phyloP scores from a whole-genome alignment of 2,329 filamentous ascomycete species.

The Apiospora aurea region DNA sequence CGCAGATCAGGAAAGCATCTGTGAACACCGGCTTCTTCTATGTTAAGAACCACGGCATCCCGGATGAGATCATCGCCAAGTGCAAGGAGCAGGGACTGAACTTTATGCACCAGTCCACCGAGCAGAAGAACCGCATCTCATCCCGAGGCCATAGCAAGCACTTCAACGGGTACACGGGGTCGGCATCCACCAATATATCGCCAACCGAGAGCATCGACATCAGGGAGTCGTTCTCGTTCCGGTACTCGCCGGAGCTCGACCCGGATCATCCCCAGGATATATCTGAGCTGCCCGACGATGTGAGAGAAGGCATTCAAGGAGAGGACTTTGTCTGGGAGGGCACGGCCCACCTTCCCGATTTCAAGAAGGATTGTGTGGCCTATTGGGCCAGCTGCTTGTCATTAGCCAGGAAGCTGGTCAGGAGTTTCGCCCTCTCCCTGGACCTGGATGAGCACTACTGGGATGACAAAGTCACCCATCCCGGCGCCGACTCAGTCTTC shows the following conservation, averaged over 20 bases:
- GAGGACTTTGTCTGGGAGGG: conserved; percentile 62
- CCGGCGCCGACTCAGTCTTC: conserved; percentile 51
- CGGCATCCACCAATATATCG: conserved; percentile 54
- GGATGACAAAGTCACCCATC: conserved; percentile 59
- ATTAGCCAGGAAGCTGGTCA: conserved; percentile 58
- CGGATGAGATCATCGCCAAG: conserved; percentile 42
- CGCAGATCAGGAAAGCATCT: conserved; percentile 52
- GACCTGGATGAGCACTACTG: conserved; percentile 62
- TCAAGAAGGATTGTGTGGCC: conserved; percentile 53
- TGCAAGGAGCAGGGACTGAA: conserved; percentile 43
- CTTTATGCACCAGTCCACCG: conserved; percentile 57
- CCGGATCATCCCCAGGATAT: conserved; percentile 50
- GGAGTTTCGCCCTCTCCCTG: conserved; percentile 61
- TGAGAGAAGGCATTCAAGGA: conserved; percentile 49
- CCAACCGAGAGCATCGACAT: conserved; percentile 56
- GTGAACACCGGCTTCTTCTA: conserved; percentile 64
- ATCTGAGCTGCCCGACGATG: conserved; percentile 50
- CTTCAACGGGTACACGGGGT: conserved; percentile 56
- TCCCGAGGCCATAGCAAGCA: conserved; percentile 47
- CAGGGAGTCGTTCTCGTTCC: conserved; percentile 59
- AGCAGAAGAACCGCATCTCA: conserved; percentile 49
- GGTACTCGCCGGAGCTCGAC: conserved; percentile 61
- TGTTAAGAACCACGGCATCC: conserved; percentile 57
- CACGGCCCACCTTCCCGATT: conserved; percentile 54
- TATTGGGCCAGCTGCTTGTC: conserved; percentile 58